Conservation (phyloP, 495 filamentous ascomycete species). For the Podospora tetraspora region DNA sequence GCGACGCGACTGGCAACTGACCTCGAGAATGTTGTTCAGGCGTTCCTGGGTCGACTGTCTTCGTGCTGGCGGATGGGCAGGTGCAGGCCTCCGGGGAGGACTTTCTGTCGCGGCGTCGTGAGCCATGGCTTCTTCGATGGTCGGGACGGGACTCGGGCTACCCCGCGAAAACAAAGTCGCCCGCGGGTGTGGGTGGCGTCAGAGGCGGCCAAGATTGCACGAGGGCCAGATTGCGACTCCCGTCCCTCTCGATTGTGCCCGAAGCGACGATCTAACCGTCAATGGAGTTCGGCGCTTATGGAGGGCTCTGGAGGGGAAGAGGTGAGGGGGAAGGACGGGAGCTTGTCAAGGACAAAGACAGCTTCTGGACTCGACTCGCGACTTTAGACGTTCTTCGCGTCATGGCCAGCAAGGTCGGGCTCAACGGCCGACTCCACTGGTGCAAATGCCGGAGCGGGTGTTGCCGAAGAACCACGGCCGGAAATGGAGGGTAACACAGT, state of each 20-base stretch:
- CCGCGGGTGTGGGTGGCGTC: not conserved
- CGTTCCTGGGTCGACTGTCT: constrained; percentile 36
- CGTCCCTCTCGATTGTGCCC: not conserved
- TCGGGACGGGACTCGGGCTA: not conserved
- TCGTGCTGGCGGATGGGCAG: not conserved
- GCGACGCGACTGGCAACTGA: constrained; percentile 21
- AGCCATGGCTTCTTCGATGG: not conserved
- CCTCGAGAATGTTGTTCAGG: constrained; percentile 42
- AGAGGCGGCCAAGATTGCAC: not conserved
- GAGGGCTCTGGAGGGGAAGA: too few relatives aligned
- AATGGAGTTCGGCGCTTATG: not conserved
- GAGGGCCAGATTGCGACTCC: not conserved
- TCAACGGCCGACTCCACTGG: not conserved
- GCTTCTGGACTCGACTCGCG: not conserved
- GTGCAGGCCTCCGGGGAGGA: not conserved
- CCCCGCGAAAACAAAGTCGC: not conserved
- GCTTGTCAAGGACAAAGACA: not conserved
- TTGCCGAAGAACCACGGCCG: not conserved
- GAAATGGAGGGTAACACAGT: not conserved
- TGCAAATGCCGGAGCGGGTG: not conserved
- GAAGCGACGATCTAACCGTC: not conserved
- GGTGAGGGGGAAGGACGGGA: too few relatives aligned
- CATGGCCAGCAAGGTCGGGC: not conserved
- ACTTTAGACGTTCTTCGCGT: not conserved
- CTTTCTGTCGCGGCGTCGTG: not conserved